Base-by-base conservation (phyloP, 495 filamentous ascomycete genomes). In the Bryoglossum gracile region DNA sequence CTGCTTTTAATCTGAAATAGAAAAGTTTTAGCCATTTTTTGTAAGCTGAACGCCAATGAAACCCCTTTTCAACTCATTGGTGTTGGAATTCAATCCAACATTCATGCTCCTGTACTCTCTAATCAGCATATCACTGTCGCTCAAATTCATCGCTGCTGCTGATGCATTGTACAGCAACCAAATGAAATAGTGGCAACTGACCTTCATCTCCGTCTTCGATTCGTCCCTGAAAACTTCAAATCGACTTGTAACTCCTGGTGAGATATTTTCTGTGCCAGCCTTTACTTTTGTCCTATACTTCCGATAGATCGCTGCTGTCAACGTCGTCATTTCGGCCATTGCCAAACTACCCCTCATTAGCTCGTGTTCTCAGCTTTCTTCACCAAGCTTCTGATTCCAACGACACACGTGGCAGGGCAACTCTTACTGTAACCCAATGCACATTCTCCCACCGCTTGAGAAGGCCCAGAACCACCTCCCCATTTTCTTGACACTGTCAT, bases 181-280 rank as follows among this genome's bases (percentile, higher is more conserved):
- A 9, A 2, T n/a, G 8, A 0, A 16, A 16, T 5, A 8, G 17
- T 8, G 34, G 9, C 18, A 10, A 51, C 32, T 3, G n/a, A 39
- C 48, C 40, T 45, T 51, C 40, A 51, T 25, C 3, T n/a, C 17
- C 21, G 39, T 13, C 22, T 51, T 51, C 21, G 9, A 9, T 43
- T 68, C 68, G 40, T 72, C 67, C 44, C 59, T 65, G 36, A 72
- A 66, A 0, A 70, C 53, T 46, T 72, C 68, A 59, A 63, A 70
- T 0, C 68, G 55, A 28, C 55, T 61, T 1, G 67, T 69, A 1
- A 67, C 57, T 1, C 59, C 63, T 6, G 66, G 69, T 1, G 56
- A 56, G 1, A 60, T 37, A 2, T 44, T 44, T 6, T 60, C 50
- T 13, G 58, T 64, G 4, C 54, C 56, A 0, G 36, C 36, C 3